Conservation (phyloP, 495 filamentous ascomycete species). For the Astrothelium subdiscretum region DNA sequence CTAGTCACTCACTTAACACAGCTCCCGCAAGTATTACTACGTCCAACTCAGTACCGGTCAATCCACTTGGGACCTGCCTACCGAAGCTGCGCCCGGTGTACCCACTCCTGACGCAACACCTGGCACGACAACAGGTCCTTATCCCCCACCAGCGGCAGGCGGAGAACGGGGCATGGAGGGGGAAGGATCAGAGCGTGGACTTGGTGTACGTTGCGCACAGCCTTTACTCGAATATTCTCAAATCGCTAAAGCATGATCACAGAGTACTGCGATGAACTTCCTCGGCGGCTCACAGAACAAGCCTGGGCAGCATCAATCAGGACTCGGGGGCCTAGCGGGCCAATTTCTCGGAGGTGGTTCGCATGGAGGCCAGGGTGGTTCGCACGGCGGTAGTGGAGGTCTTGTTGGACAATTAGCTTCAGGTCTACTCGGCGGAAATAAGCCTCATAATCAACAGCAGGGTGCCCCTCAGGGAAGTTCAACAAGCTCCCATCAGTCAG, state of each 20-base stretch:
- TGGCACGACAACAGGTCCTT: conserved; percentile 20
- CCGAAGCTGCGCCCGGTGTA: conserved; percentile 22
- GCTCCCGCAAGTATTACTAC: conserved; percentile 25
- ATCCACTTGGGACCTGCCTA: conserved; percentile 32
- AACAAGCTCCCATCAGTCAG: not conserved
- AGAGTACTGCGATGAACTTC: conserved; percentile 30
- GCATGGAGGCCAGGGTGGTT: conserved; percentile 11
- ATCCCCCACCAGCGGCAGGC: conserved; percentile 15
- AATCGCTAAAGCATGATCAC: not conserved
- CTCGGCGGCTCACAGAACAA: conserved; percentile 23
- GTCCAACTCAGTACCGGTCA: conserved; percentile 32
- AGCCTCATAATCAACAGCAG: conserved; percentile 24
- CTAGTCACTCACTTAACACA: not conserved
- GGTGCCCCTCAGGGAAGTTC: conserved; percentile 4
- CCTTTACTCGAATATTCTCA: not conserved
- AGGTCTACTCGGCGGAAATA: conserved; percentile 25
- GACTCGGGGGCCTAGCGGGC: conserved; percentile 20
- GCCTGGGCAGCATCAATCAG: conserved; percentile 22
- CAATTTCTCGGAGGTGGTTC: conserved; percentile 14
- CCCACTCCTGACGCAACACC: conserved; percentile 25
- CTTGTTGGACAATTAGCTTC: conserved; percentile 28
- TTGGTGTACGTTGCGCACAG: conserved; percentile 21
- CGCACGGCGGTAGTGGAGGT: conserved; percentile 17
- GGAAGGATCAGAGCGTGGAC: conserved; percentile 21
- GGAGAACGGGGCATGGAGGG: conserved; percentile 22